Conservation (phyloP, 2,329 filamentous ascomycete species). For the Ophiocordyceps unilateralis region DNA sequence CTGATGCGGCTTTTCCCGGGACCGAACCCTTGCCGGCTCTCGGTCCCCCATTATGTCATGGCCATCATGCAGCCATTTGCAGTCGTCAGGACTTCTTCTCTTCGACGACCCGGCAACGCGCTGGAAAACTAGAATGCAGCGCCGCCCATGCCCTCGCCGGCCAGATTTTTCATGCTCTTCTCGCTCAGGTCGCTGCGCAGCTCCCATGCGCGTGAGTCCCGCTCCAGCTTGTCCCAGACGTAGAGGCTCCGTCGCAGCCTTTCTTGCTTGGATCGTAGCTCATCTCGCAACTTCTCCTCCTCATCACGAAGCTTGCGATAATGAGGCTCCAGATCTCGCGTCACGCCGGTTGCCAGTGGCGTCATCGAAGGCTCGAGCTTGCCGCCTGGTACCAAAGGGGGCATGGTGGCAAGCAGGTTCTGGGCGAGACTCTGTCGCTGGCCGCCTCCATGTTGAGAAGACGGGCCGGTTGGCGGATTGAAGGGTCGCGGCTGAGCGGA, state of each 20-base stretch:
- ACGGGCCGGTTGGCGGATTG: slow-evolving; percentile 41
- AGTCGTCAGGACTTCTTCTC: no score
- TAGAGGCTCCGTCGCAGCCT: slow-evolving; percentile 33
- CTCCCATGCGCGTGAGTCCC: slow-evolving; percentile 35
- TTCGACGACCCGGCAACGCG: no score
- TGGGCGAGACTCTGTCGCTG: slow-evolving; percentile 31
- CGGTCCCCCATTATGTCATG: no score
- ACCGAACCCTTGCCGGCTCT: no score
- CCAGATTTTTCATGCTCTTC: slow-evolving; percentile 36
- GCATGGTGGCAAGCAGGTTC: slow-evolving; percentile 31
- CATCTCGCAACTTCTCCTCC: slow-evolving; percentile 37
- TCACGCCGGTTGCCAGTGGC: slow-evolving; percentile 27
- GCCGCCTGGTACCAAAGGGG: slow-evolving; percentile 34
- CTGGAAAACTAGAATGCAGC: slow-evolving; percentile 28
- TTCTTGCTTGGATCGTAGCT: slow-evolving; percentile 35
- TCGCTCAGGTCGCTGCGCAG: slow-evolving; percentile 39
- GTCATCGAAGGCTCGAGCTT: slow-evolving; percentile 31
- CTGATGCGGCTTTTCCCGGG: no score
- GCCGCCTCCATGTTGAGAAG: slow-evolving; percentile 17
- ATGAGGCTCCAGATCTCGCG: slow-evolving; percentile 36
- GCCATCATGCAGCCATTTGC: not conserved
- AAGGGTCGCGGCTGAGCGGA: slow-evolving; percentile 28
- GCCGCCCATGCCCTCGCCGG: slow-evolving; percentile 36
- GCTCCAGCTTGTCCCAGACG: slow-evolving; percentile 34
- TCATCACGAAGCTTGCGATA: slow-evolving; percentile 37